phyloP scores from a whole-genome alignment of 768 basidiomycete genomes.

The Russula lepida region DNA sequence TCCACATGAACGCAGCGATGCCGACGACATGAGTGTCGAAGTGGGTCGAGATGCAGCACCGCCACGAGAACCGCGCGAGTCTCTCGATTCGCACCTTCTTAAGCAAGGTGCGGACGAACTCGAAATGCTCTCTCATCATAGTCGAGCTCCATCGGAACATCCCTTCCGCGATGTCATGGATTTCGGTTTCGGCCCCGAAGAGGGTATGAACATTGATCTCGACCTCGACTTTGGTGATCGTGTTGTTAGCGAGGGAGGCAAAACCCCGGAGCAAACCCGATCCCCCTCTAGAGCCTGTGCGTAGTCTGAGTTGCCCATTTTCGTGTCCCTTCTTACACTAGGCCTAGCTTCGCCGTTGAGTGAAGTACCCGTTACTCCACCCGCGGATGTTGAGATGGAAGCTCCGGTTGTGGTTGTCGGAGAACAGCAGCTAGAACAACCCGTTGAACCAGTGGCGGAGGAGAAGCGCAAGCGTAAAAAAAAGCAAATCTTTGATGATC shows the following conservation, averaged over 20 bases:
- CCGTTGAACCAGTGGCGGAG: slow-evolving; percentile 25
- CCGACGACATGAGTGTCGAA: slow-evolving; percentile 59
- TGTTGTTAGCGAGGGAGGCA: slow-evolving; percentile 37
- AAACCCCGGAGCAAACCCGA: slow-evolving; percentile 51
- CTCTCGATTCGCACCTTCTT: slow-evolving; percentile 54
- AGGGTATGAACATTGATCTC: slow-evolving; percentile 48
- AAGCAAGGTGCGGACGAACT: slow-evolving; percentile 46
- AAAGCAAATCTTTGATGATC: slow-evolving; percentile 86
- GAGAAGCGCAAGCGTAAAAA: slow-evolving; percentile 52
- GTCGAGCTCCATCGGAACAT: slow-evolving; percentile 58
- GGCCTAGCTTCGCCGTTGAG: slow-evolving; percentile 63
- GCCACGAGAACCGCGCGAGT: slow-evolving; percentile 40
- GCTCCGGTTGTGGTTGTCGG: slow-evolving; percentile 44
- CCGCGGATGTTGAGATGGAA: slow-evolving; percentile 46
- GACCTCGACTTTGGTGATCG: slow-evolving; percentile 63
- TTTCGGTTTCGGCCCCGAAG: slow-evolving; percentile 40
- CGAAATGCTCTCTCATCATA: slow-evolving; percentile 55
- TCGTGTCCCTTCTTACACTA: slow-evolving; percentile 8
- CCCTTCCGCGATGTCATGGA: slow-evolving; percentile 51
- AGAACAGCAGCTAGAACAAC: slow-evolving; percentile 32
- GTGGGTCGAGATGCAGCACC: slow-evolving; percentile 64
- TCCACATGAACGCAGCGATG: slow-evolving; percentile 28
- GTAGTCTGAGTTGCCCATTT: slow-evolving; percentile 22
- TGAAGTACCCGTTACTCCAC: slow-evolving; percentile 70
- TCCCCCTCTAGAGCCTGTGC: slow-evolving; percentile 56